Evolutionary conservation across 768 basidiomycete genomes (phyloP).

Genomic region (Paxillus ammoniavirescens): DNA sequence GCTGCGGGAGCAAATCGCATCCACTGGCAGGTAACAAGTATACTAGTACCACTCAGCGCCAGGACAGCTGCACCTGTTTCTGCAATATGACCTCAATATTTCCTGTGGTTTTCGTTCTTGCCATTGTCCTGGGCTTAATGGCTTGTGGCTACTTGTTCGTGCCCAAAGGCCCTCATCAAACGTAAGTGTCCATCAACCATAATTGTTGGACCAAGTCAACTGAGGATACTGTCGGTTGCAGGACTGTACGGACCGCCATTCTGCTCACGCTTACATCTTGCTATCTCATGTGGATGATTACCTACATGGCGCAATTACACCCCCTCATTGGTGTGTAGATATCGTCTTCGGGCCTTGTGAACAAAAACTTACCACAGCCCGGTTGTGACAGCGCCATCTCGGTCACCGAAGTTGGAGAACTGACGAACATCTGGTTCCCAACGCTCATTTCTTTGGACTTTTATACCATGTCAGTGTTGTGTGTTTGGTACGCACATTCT

Average conservation of each 20-base stretch:
- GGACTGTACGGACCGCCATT: constrained; percentile 78
- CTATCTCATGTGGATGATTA: constrained; percentile 96
- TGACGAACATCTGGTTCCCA: constrained; percentile 7
- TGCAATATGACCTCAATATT: constrained; percentile 65
- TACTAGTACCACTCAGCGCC: neutral
- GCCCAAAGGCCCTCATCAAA: constrained; percentile 88
- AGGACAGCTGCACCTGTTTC: neutral
- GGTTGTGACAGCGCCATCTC: constrained; percentile 18
- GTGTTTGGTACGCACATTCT: neutral
- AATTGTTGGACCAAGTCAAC: neutral
- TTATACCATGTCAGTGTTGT: constrained; percentile 23
- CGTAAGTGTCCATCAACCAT: constrained; percentile 49
- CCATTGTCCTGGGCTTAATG: constrained; percentile 65
- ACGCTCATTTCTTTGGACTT: constrained; percentile 5
- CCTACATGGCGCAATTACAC: constrained; percentile 93
- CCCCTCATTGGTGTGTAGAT: constrained; percentile 79
- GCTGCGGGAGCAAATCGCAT: neutral
- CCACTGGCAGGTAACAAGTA: neutral
- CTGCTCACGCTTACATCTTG: constrained; percentile 78
- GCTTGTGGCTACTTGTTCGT: constrained; percentile 61
- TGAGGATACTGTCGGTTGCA: constrained; percentile 31
- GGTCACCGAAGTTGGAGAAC: constrained; percentile 9
- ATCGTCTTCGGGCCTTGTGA: neutral
- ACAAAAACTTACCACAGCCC: neutral
- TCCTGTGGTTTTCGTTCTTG: constrained; percentile 66